These are phyloP conservation scores for Pharnaceum exiguum DNA, from an alignment of 148 eudicot species.

Conservation along the genomic window DNA sequence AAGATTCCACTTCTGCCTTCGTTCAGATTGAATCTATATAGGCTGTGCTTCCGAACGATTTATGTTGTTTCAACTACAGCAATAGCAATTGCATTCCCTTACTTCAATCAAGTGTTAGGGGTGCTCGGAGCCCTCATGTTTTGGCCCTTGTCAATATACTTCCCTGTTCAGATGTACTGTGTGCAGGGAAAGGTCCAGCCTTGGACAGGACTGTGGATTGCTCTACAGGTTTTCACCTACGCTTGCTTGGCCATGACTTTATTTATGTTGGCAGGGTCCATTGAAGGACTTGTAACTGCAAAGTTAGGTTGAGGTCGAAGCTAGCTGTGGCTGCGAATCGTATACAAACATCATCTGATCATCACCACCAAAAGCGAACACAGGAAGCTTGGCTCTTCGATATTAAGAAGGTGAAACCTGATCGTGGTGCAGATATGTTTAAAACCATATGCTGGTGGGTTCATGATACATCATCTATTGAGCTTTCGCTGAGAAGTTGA, in stretches of 20 bases:
- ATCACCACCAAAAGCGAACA: background rate
- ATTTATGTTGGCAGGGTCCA: constrained; percentile 49
- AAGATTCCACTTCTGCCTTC: constrained; percentile 34
- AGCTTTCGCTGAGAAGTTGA: no score
- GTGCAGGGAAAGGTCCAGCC: constrained; percentile 38
- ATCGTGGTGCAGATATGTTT: no score
- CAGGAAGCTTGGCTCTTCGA: constrained; percentile 13
- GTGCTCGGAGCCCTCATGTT: constrained; percentile 48
- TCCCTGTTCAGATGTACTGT: constrained; percentile 67
- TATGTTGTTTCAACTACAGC: constrained; percentile 41
- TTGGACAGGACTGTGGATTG: constrained; percentile 42
- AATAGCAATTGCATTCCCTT: constrained; percentile 42
- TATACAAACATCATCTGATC: no score
- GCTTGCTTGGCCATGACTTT: constrained; percentile 36
- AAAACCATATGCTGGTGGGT: no score
- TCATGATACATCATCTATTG: no score
- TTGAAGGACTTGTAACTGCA: constrained; percentile 49
- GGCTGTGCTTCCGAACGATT: constrained; percentile 41
- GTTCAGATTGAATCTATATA: constrained; percentile 32
- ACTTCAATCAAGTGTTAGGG: constrained; percentile 54
- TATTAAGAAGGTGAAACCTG: constrained; percentile 12
- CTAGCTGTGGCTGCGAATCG: no score
- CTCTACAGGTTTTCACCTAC: constrained; percentile 35
- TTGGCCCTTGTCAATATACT: constrained; percentile 65
- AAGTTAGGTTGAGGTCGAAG: constrained; percentile 40